Percentiles rank a stretch among this genome's conserved stretches.
These are phyloP conservation scores for Aspergillus diversus DNA, from an alignment of 495 filamentous ascomycete genomes.

Conservation along the genomic window DNA sequence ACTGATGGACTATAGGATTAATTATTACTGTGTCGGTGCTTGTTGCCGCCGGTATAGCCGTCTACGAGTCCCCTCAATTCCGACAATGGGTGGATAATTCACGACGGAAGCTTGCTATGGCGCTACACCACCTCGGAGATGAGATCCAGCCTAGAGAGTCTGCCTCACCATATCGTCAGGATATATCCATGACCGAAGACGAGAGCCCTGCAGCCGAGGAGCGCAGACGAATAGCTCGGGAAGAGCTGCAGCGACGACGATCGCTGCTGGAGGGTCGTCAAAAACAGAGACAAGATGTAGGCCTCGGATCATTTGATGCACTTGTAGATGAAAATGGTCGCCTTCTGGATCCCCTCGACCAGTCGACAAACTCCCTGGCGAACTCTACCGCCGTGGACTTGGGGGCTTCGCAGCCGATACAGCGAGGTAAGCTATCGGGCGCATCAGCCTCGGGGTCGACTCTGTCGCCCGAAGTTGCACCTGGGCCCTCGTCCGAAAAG, in stretches of 20 bases:
- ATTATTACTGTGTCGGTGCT: conserved; percentile 76
- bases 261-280: conserved; percentile 44
- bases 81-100: conserved; percentile 75
- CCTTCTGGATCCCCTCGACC: conserved; percentile 32
- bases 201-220: conserved; percentile 68
- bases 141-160: conserved; percentile 63
- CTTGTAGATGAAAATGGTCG: conserved; percentile 58
- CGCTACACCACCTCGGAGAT: conserved; percentile 77
- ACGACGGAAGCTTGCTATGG: conserved; percentile 76
- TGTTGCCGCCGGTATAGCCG: conserved; percentile 78
- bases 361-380: conserved; percentile 24
- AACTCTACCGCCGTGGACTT: conserved; percentile 51
- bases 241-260: conserved; percentile 72
- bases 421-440: conserved; percentile 53
- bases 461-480: background rate
- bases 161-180: conserved; percentile 34
- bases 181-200: conserved; percentile 60
- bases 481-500: conserved; percentile 8
- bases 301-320: conserved; percentile 53
- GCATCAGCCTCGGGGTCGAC: conserved; percentile 1
- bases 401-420: conserved; percentile 58
- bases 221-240: conserved; percentile 66
- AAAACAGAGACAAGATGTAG: conserved; percentile 26
- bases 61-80: conserved; percentile 84
- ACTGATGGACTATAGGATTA: conserved; percentile 57